Conservation (phyloP, 228 moss, liverwort and hornwort species). For the Sphagnum fallax region DNA sequence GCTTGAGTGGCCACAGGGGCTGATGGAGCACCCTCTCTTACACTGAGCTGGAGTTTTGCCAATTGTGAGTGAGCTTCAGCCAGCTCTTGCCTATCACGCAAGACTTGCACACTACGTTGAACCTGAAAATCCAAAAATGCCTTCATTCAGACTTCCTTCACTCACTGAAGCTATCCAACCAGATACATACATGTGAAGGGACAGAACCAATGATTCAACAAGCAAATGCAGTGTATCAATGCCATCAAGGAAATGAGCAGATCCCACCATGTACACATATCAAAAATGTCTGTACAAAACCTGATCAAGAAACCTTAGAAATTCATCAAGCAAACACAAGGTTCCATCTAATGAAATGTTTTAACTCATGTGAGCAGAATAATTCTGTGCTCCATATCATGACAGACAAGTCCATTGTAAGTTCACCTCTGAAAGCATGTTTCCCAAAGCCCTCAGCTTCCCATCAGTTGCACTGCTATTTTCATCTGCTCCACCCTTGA, state of each 20-base stretch:
- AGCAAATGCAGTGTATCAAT: neutral
- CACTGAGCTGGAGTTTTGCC: slow-evolving; percentile 45
- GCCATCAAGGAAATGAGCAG: neutral
- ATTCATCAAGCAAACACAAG: neutral
- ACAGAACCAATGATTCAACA: neutral
- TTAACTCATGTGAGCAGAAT: neutral
- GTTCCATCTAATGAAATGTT: neutral
- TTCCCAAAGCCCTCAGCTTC: slow-evolving; percentile 63
- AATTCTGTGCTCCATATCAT: neutral
- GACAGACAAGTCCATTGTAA: neutral
- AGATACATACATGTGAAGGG: neutral
- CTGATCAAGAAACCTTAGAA: neutral
- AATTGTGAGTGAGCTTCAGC: slow-evolving; percentile 64
- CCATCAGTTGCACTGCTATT: slow-evolving; percentile 57
- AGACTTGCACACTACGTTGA: slow-evolving; percentile 72
- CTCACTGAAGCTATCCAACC: too few species aligned
- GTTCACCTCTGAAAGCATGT: slow-evolving; percentile 65
- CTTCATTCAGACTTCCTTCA: neutral
- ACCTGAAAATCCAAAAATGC: slow-evolving; percentile 36
- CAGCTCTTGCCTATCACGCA: slow-evolving; percentile 74
- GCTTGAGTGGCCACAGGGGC: slow-evolving; percentile 30
- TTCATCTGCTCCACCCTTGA: slow-evolving; percentile 45
- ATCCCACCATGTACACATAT: neutral
- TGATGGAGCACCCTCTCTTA: slow-evolving; percentile 35
- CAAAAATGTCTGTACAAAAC: neutral